These are phyloP conservation scores for Leptographium lundbergii DNA, from an alignment of 2,329 filamentous ascomycete genomes.

Conservation along the genomic window DNA sequence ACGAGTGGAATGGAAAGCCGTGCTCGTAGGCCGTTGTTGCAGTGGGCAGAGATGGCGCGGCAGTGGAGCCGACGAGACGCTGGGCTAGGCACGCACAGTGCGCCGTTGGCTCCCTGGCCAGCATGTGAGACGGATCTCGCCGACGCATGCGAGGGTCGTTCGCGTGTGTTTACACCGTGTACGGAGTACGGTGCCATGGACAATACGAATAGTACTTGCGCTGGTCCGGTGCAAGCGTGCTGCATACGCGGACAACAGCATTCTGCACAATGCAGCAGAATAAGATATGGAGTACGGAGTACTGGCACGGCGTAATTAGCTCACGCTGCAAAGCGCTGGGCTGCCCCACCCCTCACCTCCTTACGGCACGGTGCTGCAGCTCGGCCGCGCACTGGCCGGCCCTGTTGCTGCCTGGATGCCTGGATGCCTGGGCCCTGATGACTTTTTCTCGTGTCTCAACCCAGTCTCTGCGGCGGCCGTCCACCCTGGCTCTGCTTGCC, in stretches of 20 bases:
- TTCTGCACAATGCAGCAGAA: no score
- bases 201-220: no score
- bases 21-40: not conserved
- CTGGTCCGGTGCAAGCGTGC: no score
- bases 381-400: not conserved
- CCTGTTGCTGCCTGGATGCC: conserved; percentile 1
- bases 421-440: not conserved
- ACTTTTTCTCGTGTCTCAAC: not conserved
- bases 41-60: not conserved
- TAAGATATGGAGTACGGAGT: no score
- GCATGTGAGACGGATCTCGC: not conserved
- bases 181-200: no score
- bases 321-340: no score
- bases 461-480: not conserved
- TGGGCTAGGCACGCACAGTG: not conserved
- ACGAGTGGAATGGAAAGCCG: not conserved
- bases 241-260: no score
- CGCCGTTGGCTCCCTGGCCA: not conserved
- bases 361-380: not conserved
- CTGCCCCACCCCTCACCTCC: not conserved
- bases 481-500: not conserved
- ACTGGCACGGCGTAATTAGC: no score
- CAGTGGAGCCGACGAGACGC: not conserved
- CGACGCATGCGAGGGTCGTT: not conserved
- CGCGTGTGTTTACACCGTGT: no score